These are phyloP conservation scores for Comarum palustre DNA, from an alignment of 306 rosid species.

Conservation along the genomic window DNA sequence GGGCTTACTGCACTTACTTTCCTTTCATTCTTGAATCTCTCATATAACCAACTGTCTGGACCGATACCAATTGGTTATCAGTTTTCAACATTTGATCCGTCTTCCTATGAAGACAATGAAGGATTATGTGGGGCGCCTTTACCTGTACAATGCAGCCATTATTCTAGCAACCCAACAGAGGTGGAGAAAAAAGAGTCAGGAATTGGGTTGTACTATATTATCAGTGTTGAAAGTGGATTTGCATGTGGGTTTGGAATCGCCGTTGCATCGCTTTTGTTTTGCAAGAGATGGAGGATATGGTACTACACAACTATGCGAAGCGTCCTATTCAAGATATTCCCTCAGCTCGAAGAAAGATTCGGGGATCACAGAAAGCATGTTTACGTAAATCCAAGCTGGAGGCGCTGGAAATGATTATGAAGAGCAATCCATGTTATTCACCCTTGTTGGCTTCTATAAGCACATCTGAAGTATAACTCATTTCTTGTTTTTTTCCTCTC, in stretches of 20 bases:
- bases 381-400: not conserved
- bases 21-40: conserved; percentile 28
- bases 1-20: conserved; percentile 16
- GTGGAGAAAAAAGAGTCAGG: not conserved
- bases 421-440: not conserved
- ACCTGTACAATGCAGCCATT: not conserved
- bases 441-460: not conserved
- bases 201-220: conserved; percentile 1
- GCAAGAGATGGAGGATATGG: conserved; percentile 20
- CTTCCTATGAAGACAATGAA: conserved; percentile 10
- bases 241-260: conserved; percentile 14
- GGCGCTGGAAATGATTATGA: not conserved
- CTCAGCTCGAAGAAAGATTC: not conserved
- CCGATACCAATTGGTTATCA: not conserved
- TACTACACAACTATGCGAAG: not conserved
- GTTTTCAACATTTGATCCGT: conserved; percentile 8
- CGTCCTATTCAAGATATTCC: not conserved
- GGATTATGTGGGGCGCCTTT: conserved; percentile 38
- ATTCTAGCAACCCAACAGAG: not conserved
- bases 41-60: conserved; percentile 29
- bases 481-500: too few relatives aligned
- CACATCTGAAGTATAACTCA: too few relatives aligned
- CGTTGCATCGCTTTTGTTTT: conserved; percentile 11
- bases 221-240: conserved; percentile 20
- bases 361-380: not conserved